These are phyloP conservation scores for Hibiscus trionum DNA, from an alignment of 345 rosid genomes.

Conservation along the genomic window DNA sequence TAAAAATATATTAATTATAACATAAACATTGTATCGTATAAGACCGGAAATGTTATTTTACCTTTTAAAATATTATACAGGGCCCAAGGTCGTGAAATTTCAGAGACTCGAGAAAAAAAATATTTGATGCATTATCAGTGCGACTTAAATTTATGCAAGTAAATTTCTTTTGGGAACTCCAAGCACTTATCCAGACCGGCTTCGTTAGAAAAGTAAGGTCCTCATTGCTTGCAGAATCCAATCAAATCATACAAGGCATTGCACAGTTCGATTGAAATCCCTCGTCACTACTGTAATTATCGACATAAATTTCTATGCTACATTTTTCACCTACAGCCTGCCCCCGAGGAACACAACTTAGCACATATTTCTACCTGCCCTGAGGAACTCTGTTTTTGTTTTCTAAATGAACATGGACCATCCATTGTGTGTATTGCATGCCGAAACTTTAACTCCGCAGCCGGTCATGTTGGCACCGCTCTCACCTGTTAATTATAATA, in stretches of 20 bases:
- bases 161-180: too few relatives aligned
- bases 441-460: background rate
- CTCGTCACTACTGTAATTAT: background rate
- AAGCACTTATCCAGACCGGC: too few relatives aligned
- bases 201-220: too few relatives aligned
- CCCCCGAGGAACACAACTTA: background rate
- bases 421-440: background rate
- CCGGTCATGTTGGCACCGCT: conserved; percentile 11
- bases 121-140: too few relatives aligned
- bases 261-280: background rate
- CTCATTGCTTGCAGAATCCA: background rate
- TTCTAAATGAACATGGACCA: background rate
- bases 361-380: background rate
- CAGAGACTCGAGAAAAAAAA: too few relatives aligned
- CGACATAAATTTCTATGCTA: background rate
- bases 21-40: too few relatives aligned
- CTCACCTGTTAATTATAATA: conserved; percentile 11
- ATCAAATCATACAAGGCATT: background rate
- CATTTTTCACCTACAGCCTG: background rate
- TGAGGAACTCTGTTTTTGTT: background rate
- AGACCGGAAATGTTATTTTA: too few relatives aligned
- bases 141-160: too few relatives aligned
- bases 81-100: too few relatives aligned
- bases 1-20: too few relatives aligned
- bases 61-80: too few relatives aligned